Evolutionary conservation across 1,284 basidiomycete genomes (phyloP).

Genomic region (Taiwanofungus camphoratus): DNA sequence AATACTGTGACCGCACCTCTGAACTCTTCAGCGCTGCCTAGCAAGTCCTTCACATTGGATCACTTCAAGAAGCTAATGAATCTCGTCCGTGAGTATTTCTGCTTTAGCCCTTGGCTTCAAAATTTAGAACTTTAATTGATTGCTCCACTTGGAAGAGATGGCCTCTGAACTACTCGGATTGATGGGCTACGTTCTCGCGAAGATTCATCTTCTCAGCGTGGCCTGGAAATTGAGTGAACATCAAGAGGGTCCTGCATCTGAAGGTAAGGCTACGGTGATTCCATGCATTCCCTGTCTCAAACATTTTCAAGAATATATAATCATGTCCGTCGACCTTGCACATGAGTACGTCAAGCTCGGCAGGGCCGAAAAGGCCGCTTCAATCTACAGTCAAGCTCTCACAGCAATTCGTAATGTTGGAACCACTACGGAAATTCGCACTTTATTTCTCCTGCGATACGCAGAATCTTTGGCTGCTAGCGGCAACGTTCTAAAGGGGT

Average conservation of each 20-base stretch:
- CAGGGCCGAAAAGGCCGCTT: conserved; percentile 58
- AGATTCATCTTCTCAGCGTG: conserved; percentile 34
- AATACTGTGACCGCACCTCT: conserved; percentile 28
- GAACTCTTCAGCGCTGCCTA: neutral
- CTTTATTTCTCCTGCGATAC: conserved; percentile 58
- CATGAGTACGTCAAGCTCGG: conserved; percentile 76
- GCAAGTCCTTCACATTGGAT: conserved; percentile 36
- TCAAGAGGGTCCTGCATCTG: conserved; percentile 27
- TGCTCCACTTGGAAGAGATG: conserved; percentile 40
- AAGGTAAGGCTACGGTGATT: conserved; percentile 38
- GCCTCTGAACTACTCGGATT: conserved; percentile 66
- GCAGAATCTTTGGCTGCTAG: conserved; percentile 59
- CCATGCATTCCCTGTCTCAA: neutral
- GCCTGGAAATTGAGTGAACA: conserved; percentile 25
- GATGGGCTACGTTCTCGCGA: conserved; percentile 39
- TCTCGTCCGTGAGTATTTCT: conserved; percentile 43
- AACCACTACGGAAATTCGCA: conserved; percentile 43
- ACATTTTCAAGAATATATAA: conserved; percentile 50
- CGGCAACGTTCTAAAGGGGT: conserved; percentile 65
- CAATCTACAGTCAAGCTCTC: conserved; percentile 55
- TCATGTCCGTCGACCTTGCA: conserved; percentile 64
- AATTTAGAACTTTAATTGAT: neutral
- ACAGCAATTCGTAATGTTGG: conserved; percentile 37
- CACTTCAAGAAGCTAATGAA: conserved; percentile 42
- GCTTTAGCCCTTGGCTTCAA: conserved; percentile 2